Evolutionary conservation across 2,329 filamentous ascomycete genomes (phyloP).

Genomic region (Alternaria postmessia): DNA sequence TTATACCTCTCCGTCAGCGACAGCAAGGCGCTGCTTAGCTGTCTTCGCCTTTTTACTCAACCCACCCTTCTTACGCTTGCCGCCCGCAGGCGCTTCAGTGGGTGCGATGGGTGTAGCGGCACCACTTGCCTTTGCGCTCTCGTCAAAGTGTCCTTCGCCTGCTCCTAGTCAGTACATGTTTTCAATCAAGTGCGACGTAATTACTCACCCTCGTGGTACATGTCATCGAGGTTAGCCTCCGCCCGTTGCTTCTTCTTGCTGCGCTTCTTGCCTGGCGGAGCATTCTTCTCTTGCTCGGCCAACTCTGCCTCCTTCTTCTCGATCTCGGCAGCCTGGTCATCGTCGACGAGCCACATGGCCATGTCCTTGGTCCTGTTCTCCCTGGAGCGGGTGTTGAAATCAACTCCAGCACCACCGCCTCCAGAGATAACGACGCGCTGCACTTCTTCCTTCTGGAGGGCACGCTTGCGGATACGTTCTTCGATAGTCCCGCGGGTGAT

Average conservation of each 20-base stretch:
- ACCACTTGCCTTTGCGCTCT: slow-evolving; percentile 83
- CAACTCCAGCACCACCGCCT: slow-evolving; percentile 81
- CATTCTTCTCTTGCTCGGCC: slow-evolving; percentile 67
- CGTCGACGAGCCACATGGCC: slow-evolving; percentile 97
- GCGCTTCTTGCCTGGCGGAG: slow-evolving; percentile 55
- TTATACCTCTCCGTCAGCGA: slow-evolving; percentile 56
- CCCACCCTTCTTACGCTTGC: slow-evolving; percentile 61
- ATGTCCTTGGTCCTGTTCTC: slow-evolving; percentile 98
- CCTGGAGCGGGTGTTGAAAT: slow-evolving; percentile 90
- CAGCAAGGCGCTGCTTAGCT: slow-evolving; percentile 58
- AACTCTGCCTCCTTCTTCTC: slow-evolving; percentile 91
- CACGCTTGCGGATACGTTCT: slow-evolving; percentile 95
- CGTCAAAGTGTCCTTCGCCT: slow-evolving; percentile 98
- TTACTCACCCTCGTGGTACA: slow-evolving; percentile 98
- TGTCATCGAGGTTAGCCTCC: slow-evolving; percentile 81
- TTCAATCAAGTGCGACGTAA: neutral
- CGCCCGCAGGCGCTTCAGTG: slow-evolving; percentile 35
- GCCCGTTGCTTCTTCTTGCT: slow-evolving; percentile 70
- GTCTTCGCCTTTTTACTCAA: slow-evolving; percentile 62
- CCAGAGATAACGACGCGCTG: slow-evolving; percentile 96
- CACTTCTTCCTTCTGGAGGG: slow-evolving; percentile 97
- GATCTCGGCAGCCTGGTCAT: slow-evolving; percentile 93
- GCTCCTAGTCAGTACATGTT: slow-evolving; percentile 36
- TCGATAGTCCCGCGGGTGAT: slow-evolving; percentile 98
- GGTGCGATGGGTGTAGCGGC: slow-evolving; percentile 79